Conservation (phyloP, 106 monocot species). For the Dendrobium catenatum region DNA sequence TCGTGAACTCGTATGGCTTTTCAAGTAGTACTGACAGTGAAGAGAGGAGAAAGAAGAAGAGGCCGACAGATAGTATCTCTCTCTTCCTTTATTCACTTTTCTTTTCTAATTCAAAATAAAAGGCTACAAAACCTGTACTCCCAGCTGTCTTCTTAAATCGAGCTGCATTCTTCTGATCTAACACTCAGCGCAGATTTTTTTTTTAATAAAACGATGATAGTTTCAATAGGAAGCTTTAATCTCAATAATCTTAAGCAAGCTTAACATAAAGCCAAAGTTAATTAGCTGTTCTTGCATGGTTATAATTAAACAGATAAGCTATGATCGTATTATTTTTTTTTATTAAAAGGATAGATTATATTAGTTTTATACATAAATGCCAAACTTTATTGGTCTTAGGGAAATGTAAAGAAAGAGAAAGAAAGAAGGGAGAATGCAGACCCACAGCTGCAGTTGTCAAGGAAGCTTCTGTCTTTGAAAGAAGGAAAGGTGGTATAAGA, state of each 20-base stretch:
- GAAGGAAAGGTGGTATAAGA: background rate
- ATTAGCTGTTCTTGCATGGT: no score
- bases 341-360: no score
- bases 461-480: slow-evolving; percentile 9
- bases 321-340: no score
- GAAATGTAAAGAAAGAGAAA: background rate
- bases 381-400: background rate
- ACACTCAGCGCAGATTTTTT: no score
- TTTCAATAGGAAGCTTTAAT: no score
- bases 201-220: no score
- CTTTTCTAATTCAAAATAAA: background rate
- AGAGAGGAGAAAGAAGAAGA: background rate
- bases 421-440: slow-evolving; percentile 1
- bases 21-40: background rate
- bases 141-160: background rate
- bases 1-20: no score
- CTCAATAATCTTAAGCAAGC: no score
- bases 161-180: background rate
- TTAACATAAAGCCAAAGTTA: no score
- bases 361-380: no score
- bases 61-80: slow-evolving; percentile 6
- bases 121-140: background rate
- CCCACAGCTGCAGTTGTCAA: background rate
- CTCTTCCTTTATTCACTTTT: background rate
- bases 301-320: no score